These are phyloP conservation scores for Rhizoclosmatium sp. DNA, from an alignment of 192 early-diverging fungal genomes.

Conservation along the genomic window DNA sequence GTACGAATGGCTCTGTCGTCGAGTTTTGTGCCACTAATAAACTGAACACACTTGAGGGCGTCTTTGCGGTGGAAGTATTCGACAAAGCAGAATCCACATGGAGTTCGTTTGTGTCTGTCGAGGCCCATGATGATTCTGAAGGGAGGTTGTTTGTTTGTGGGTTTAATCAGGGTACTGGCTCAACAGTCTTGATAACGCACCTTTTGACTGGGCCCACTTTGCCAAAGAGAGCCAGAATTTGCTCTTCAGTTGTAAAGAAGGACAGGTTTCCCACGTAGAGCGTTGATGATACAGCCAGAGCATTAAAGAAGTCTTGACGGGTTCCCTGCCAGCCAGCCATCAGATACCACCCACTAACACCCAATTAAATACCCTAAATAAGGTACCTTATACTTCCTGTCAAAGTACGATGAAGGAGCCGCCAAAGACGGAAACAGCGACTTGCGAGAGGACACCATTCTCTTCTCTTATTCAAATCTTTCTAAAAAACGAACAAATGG, in stretches of 20 bases:
- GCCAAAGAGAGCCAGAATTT: conserved; percentile 94
- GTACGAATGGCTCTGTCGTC: conserved; percentile 95
- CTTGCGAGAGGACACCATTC: not conserved
- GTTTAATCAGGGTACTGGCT: not conserved
- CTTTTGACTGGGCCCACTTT: conserved; percentile 95
- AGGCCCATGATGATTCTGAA: conserved; percentile 96
- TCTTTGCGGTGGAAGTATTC: conserved; percentile 95
- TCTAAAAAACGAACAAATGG: conserved; percentile 18
- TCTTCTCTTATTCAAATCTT: not conserved
- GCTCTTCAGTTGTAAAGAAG: conserved; percentile 98
- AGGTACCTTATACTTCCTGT: conserved; percentile 33
- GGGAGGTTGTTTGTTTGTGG: not conserved
- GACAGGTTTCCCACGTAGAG: conserved; percentile 97
- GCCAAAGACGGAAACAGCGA: conserved; percentile 36
- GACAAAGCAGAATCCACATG: conserved; percentile 99
- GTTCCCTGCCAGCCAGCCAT: conserved; percentile 33
- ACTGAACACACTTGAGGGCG: conserved; percentile 94
- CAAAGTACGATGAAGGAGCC: conserved; percentile 38
- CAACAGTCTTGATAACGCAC: not conserved
- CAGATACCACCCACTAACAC: no score
- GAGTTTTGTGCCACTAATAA: conserved; percentile 91
- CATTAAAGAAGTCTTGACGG: conserved; percentile 33
- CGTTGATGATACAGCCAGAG: conserved; percentile 67
- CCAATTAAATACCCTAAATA: no score
- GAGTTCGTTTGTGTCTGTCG: conserved; percentile 90